Evolutionary conservation across 192 early-diverging fungal genomes (phyloP).

Genomic region (Dispira simplex): DNA sequence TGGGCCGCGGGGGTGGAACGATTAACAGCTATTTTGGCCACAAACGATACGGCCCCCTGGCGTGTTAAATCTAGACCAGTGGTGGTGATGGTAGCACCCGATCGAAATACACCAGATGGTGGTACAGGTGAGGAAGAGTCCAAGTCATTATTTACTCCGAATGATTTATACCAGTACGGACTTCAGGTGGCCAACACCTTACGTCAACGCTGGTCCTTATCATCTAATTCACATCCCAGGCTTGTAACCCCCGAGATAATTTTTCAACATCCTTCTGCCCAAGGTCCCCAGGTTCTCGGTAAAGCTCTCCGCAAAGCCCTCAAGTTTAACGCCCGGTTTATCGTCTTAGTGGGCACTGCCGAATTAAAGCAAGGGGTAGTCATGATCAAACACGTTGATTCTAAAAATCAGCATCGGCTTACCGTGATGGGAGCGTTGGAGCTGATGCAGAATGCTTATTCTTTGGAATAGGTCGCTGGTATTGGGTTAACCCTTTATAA

Average conservation of each 20-base stretch:
- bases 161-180: no score
- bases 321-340: background rate
- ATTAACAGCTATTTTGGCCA: background rate
- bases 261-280: background rate
- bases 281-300: background rate
- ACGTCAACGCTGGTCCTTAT: background rate
- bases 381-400: background rate
- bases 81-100: background rate
- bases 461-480: no score
- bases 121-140: background rate
- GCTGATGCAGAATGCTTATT: no score
- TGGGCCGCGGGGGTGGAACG: slow-evolving; percentile 12
- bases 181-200: background rate
- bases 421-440: background rate
- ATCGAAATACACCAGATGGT: background rate
- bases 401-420: background rate
- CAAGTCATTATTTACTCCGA: background rate
- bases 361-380: background rate
- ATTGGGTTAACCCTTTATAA: no score
- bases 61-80: background rate
- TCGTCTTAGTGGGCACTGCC: background rate
- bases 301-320: background rate
- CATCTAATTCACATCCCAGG: background rate
- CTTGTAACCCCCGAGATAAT: background rate
- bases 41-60: background rate